These are phyloP conservation scores for Ogataea thermomethanolica DNA, from an alignment of 805 yeast genomes.

Conservation along the genomic window DNA sequence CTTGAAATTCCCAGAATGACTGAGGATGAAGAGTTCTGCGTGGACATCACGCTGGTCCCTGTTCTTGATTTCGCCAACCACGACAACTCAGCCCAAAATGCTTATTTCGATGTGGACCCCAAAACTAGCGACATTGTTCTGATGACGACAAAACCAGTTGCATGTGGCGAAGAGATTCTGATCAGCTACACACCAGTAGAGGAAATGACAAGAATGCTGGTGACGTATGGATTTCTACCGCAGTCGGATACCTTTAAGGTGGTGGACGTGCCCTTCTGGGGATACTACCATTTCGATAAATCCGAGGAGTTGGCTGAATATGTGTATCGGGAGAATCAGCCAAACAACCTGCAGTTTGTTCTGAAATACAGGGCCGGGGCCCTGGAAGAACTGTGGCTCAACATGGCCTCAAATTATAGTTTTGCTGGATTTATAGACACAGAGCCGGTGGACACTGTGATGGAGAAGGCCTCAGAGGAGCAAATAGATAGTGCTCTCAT, in stretches of 20 bases:
- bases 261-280: slow-evolving; percentile 37
- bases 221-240: slow-evolving; percentile 49
- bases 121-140: slow-evolving; percentile 3
- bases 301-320: slow-evolving; percentile 14
- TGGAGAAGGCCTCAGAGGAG: slow-evolving; percentile 11
- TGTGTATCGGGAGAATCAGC: slow-evolving; percentile 34
- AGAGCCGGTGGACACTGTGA: slow-evolving; percentile 20
- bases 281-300: slow-evolving; percentile 21
- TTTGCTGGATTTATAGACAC: slow-evolving; percentile 32
- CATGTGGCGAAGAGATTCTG: slow-evolving; percentile 33
- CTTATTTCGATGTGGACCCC: slow-evolving; percentile 49
- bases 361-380: slow-evolving; percentile 22
- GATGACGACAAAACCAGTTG: not conserved
- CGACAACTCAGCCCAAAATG: slow-evolving; percentile 40
- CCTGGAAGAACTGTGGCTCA: slow-evolving; percentile 23
- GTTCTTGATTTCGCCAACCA: slow-evolving; percentile 69
- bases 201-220: slow-evolving; percentile 38
- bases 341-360: slow-evolving; percentile 40
- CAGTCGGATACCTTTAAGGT: slow-evolving; percentile 20
- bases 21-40: slow-evolving; percentile 38
- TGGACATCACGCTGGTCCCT: slow-evolving; percentile 60
- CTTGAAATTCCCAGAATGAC: slow-evolving; percentile 57
- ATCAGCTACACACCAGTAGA: slow-evolving; percentile 44
- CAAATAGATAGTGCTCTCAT: slow-evolving; percentile 15
- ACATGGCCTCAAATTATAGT: slow-evolving; percentile 32